Evolutionary conservation across 2,329 filamentous ascomycete genomes (phyloP).

Genomic region (Diaporthe vaccinii): DNA sequence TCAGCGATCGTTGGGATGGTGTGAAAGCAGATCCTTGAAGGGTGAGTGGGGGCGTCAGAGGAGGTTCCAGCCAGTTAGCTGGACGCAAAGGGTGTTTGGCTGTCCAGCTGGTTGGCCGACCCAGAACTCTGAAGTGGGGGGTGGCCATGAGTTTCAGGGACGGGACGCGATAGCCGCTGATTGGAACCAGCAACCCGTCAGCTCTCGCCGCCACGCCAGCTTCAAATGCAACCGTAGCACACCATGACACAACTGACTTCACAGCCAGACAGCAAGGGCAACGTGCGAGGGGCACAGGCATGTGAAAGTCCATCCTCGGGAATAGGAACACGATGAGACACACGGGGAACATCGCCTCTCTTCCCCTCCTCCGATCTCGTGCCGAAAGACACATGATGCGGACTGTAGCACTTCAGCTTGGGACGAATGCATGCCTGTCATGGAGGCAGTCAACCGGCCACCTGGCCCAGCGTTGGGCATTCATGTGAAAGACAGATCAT

Average conservation of each 20-base stretch:
- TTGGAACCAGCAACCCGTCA: conserved; percentile 26
- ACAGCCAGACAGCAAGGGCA: conserved; percentile 7
- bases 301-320: conserved; percentile 23
- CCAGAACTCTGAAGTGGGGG: conserved; percentile 1
- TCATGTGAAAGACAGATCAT: conserved; percentile 7
- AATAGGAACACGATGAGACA: conserved; percentile 1
- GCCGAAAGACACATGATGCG: conserved; percentile 26
- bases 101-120: conserved; percentile 12
- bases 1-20: conserved; percentile 3
- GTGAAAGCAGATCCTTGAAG: conserved; percentile 2
- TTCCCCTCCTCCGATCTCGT: conserved; percentile 20
- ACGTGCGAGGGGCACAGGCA: neutral
- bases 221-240: conserved; percentile 22
- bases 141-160: conserved; percentile 29
- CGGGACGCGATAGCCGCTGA: conserved; percentile 27
- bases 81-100: neutral
- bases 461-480: neutral
- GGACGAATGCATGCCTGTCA: neutral
- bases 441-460: neutral
- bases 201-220: conserved; percentile 8
- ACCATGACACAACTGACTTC: conserved; percentile 15
- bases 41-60: conserved; percentile 11
- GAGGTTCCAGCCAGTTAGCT: conserved; percentile 11
- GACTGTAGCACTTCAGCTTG: neutral
- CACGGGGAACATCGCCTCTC: neutral